These are phyloP conservation scores for Coix lacrymajobi DNA, from an alignment of 176 grass and related monocot genomes.

Conservation along the genomic window DNA sequence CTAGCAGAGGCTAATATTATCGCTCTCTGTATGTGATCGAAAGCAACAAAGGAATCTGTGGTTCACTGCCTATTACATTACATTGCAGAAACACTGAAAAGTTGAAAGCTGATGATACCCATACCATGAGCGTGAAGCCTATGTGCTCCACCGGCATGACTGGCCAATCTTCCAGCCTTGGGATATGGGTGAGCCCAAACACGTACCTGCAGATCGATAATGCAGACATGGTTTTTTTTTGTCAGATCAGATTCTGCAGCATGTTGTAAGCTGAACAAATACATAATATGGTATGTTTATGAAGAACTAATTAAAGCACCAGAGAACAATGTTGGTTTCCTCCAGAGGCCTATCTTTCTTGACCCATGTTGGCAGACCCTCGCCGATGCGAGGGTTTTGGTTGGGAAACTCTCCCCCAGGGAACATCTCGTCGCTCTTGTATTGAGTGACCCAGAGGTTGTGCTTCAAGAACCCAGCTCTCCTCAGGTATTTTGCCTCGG, in stretches of 20 bases:
- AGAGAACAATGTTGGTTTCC: constrained; percentile 94
- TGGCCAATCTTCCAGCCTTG: constrained; percentile 96
- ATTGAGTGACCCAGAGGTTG: constrained; percentile 96
- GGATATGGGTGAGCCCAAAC: constrained; percentile 95
- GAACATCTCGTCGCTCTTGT: constrained; percentile 83
- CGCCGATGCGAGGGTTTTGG: constrained; percentile 85
- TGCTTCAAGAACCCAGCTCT: constrained; percentile 97
- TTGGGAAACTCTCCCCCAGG: constrained; percentile 97
- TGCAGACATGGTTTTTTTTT: not conserved
- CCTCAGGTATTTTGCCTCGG: constrained; percentile 85
- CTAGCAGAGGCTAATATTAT: no score
- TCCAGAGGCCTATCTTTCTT: constrained; percentile 85
- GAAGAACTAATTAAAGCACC: constrained; percentile 56
- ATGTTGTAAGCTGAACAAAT: not conserved
- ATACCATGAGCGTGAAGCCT: constrained; percentile 99
- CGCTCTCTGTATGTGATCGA: no score
- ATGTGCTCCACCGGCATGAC: constrained; percentile 98
- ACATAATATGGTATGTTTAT: not conserved
- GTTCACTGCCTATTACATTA: not conserved
- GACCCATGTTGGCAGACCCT: constrained; percentile 97
- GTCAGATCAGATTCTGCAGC: not conserved
- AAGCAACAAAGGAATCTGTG: no score
- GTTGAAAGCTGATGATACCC: not conserved
- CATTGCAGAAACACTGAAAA: not conserved
- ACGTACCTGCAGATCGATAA: constrained; percentile 58